phyloP scores from a whole-genome alignment of 1,284 basidiomycete genomes.

The Ganoderma lingzhi region DNA sequence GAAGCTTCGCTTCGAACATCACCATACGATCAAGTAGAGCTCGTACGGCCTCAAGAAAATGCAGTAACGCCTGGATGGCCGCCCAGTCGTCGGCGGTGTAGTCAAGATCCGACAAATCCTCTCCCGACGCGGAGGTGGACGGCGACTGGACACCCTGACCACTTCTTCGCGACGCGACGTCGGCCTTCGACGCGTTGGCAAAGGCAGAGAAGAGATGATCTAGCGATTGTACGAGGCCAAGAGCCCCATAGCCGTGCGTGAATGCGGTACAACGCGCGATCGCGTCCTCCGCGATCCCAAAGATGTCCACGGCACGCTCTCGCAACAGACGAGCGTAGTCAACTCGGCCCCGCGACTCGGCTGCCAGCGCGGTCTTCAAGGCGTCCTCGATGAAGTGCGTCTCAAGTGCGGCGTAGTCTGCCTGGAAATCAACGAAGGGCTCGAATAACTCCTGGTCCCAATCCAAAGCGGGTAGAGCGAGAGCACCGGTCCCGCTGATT shows the following conservation, averaged over 20 bases:
- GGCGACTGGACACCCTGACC: slow-evolving; percentile 37
- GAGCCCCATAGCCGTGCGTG: slow-evolving; percentile 87
- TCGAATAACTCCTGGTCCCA: slow-evolving; percentile 94
- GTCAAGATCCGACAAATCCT: slow-evolving; percentile 80
- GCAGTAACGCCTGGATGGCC: slow-evolving; percentile 83
- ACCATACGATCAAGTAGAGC: slow-evolving; percentile 72
- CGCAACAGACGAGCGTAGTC: slow-evolving; percentile 74
- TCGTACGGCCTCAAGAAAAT: slow-evolving; percentile 81
- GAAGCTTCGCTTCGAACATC: slow-evolving; percentile 75
- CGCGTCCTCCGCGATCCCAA: slow-evolving; percentile 83
- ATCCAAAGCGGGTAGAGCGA: slow-evolving; percentile 52
- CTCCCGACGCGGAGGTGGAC: slow-evolving; percentile 51
- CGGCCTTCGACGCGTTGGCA: slow-evolving; percentile 67
- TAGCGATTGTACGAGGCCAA: slow-evolving; percentile 76
- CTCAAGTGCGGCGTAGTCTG: slow-evolving; percentile 83
- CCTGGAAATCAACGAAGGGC: slow-evolving; percentile 90
- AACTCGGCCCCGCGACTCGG: slow-evolving; percentile 34
- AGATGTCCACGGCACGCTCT: slow-evolving; percentile 77
- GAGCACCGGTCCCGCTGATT: slow-evolving; percentile 34
- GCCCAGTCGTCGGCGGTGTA: slow-evolving; percentile 90
- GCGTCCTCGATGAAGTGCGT: slow-evolving; percentile 68
- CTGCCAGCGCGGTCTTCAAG: slow-evolving; percentile 54
- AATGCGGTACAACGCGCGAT: slow-evolving; percentile 78
- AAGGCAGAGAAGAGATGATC: slow-evolving; percentile 77
- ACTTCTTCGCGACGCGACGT: slow-evolving; percentile 54